Percentiles rank a stretch among this genome's conserved stretches.
Evolutionary conservation across 192 early-diverging fungal genomes (phyloP).

Genomic region (Backusella psychrophila): DNA sequence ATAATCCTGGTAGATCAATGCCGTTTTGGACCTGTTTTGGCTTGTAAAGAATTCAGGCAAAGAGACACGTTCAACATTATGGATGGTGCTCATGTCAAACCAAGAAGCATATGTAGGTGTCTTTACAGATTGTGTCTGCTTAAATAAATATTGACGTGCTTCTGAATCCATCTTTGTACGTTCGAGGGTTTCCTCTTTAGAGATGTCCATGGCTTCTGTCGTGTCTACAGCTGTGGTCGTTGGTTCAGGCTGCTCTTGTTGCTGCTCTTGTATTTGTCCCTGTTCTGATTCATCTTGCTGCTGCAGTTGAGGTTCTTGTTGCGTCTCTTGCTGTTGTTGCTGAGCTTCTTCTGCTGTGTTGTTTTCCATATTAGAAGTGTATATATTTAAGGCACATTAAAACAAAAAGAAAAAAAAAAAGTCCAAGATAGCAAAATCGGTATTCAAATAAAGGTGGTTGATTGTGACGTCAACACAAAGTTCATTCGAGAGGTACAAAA

Average conservation of each 20-base stretch:
- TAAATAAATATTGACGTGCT: constrained; percentile 61
- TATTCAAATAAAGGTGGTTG: neutral
- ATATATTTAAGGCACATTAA: neutral
- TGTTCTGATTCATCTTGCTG: neutral
- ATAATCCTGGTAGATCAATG: constrained; percentile 89
- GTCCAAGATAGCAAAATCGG: too few relatives aligned
- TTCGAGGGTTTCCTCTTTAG: neutral
- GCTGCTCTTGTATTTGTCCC: neutral
- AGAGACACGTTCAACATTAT: constrained; percentile 85
- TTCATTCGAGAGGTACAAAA: too few relatives aligned
- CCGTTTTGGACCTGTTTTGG: constrained; percentile 92
- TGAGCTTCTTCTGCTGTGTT: neutral
- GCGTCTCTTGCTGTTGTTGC: neutral
- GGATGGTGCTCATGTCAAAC: constrained; percentile 80
- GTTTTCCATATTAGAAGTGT: neutral
- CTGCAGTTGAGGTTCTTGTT: neutral
- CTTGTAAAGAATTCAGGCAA: constrained; percentile 97
- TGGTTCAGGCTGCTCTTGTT: neutral
- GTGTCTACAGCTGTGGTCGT: neutral
- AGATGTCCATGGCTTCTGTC: neutral
- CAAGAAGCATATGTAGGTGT: constrained; percentile 92
- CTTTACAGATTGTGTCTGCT: constrained; percentile 70
- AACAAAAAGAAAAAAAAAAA: neutral
- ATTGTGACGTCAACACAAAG: neutral
- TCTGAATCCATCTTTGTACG: constrained; percentile 52